A percentile compares a stretch with the other conserved stretches of the same genome.
These are phyloP conservation scores for Aspergillus sergii DNA, from an alignment of 2,329 filamentous ascomycete species.

Conservation along the genomic window DNA sequence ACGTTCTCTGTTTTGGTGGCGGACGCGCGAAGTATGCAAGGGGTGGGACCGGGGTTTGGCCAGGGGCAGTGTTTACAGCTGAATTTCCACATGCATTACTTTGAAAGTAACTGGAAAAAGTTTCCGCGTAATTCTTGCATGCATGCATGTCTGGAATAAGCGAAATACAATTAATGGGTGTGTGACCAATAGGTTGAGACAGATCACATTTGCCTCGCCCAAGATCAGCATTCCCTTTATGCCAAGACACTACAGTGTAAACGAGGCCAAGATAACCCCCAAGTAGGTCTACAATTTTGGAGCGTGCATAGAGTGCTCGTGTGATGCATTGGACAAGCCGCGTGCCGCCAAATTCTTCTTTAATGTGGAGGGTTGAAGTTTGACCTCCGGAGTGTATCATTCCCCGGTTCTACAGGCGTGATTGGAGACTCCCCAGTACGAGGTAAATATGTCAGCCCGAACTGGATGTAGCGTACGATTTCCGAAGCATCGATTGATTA, in stretches of 20 bases:
- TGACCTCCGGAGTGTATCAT: neutral
- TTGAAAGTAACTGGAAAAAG: neutral
- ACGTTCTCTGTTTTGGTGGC: constrained; percentile 1
- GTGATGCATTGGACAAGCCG: no score
- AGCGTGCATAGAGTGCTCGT: neutral
- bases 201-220: neutral
- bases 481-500: neutral
- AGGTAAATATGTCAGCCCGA: neutral
- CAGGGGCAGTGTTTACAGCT: neutral
- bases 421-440: neutral
- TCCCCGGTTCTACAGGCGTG: neutral
- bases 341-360: no score
- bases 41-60: neutral
- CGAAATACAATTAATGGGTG: neutral
- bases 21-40: neutral
- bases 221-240: neutral
- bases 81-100: neutral
- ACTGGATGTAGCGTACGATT: neutral
- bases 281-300: neutral
- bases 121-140: neutral
- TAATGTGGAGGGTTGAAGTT: neutral
- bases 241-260: neutral
- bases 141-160: neutral
- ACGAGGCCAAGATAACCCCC: no score
- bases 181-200: neutral